Conservation (phyloP, 805 yeast species). For the Huiozyma naganishii region DNA sequence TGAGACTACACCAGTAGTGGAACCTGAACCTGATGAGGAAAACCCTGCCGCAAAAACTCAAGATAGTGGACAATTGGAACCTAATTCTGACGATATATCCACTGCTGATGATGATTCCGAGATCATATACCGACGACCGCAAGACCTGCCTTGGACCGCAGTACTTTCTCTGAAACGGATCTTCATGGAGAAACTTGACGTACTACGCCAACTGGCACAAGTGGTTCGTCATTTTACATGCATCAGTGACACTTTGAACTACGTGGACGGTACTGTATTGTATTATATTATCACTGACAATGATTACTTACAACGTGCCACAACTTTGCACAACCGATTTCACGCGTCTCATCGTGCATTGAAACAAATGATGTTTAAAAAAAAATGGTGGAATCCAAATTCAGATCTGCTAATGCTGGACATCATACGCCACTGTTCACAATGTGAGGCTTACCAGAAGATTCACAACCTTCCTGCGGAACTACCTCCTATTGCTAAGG, state of each 20-base stretch:
- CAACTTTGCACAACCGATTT: not conserved
- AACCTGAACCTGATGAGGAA: no score
- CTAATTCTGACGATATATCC: no score
- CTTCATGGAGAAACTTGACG: no score
- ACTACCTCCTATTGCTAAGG: not conserved
- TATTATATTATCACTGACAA: not conserved
- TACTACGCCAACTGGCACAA: no score
- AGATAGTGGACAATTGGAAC: no score
- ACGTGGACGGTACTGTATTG: not conserved
- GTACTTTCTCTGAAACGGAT: no score
- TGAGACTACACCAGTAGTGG: no score
- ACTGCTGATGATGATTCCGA: no score
- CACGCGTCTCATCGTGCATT: conserved; percentile 1
- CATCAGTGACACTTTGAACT: not conserved
- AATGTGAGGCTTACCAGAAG: conserved; percentile 1
- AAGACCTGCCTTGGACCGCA: no score
- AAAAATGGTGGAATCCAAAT: conserved; percentile 1
- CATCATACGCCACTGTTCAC: not conserved
- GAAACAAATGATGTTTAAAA: not conserved
- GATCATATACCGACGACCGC: no score
- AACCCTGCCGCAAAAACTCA: not conserved
- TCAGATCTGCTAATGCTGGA: not conserved
- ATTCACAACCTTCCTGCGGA: not conserved
- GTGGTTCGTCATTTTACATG: not conserved
- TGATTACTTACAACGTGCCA: not conserved